Percentiles rank a stretch among this genome's conserved stretches.
phyloP scores from a whole-genome alignment of 768 basidiomycete species.

The Trametes meyenii region DNA sequence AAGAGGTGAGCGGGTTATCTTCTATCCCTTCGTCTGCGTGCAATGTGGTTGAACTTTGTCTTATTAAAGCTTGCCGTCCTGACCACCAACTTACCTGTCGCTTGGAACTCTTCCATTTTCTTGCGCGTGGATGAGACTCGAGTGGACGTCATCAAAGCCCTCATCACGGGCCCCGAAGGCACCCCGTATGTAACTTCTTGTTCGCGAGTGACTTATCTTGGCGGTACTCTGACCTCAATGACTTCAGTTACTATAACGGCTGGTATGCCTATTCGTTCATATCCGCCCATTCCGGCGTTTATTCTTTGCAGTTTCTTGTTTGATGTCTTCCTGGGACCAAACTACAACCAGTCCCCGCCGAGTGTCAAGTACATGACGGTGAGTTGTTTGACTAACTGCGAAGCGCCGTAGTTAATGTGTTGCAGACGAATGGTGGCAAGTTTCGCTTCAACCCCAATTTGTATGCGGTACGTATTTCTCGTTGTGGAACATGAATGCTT shows the following conservation, averaged over 20 bases:
- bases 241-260: constrained; percentile 80
- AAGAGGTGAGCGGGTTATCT: constrained; percentile 59
- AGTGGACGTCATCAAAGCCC: constrained; percentile 90
- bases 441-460: constrained; percentile 94
- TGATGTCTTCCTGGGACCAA: constrained; percentile 90
- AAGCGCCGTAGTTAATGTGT: background rate
- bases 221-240: constrained; percentile 11
- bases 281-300: constrained; percentile 5
- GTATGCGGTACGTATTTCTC: constrained; percentile 65
- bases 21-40: constrained; percentile 13
- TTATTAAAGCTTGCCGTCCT: constrained; percentile 83
- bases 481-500: background rate
- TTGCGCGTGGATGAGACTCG: constrained; percentile 90
- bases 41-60: background rate
- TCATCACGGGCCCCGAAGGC: constrained; percentile 90
- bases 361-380: constrained; percentile 74
- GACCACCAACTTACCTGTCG: constrained; percentile 91
- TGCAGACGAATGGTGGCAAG: constrained; percentile 83
- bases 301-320: constrained; percentile 61
- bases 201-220: background rate
- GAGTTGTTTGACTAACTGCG: constrained; percentile 21
- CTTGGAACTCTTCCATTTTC: constrained; percentile 95
- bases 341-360: constrained; percentile 88
- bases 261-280: constrained; percentile 54
- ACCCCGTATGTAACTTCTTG: constrained; percentile 68